Conservation (phyloP, 2,329 filamentous ascomycete genomes). For the Sporothrix luriei region DNA sequence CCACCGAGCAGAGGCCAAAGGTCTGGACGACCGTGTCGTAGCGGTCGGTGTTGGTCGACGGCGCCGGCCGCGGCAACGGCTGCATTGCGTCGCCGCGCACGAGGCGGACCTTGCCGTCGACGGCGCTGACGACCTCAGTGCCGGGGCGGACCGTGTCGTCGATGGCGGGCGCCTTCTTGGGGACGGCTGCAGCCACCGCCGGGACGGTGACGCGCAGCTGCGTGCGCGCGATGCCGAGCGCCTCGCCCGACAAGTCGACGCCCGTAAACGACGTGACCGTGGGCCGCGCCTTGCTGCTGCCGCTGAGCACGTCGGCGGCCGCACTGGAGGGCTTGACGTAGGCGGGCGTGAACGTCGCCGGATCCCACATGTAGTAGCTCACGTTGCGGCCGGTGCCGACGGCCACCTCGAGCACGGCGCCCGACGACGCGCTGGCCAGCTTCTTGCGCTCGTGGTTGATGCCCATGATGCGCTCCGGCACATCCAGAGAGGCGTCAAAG, state of each 20-base stretch:
- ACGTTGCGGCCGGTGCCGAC: conserved; percentile 66
- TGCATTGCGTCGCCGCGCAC: conserved; percentile 51
- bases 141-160: conserved; percentile 42
- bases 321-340: background rate
- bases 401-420: conserved; percentile 64
- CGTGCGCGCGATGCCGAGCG: conserved; percentile 60
- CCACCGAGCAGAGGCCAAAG: conserved; percentile 66
- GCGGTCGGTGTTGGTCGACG: background rate
- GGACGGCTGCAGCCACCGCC: conserved; percentile 47
- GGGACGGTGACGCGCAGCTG: conserved; percentile 53
- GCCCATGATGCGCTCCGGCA: conserved; percentile 60
- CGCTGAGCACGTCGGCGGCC: background rate
- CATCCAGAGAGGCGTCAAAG: conserved; percentile 62
- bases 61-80: conserved; percentile 45
- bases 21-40: conserved; percentile 68
- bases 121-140: conserved; percentile 34
- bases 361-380: conserved; percentile 60
- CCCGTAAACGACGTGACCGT: conserved; percentile 60
- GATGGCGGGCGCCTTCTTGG: conserved; percentile 44
- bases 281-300: conserved; percentile 34
- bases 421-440: conserved; percentile 53
- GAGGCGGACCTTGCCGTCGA: conserved; percentile 37
- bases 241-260: conserved; percentile 62
- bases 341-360: conserved; percentile 34
- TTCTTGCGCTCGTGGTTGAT: conserved; percentile 54